A percentile compares a stretch with the other conserved stretches of the same genome.
Conservation (phyloP, 1,139 yeast genomes). For the Magnusiomyces suaveolens region DNA sequence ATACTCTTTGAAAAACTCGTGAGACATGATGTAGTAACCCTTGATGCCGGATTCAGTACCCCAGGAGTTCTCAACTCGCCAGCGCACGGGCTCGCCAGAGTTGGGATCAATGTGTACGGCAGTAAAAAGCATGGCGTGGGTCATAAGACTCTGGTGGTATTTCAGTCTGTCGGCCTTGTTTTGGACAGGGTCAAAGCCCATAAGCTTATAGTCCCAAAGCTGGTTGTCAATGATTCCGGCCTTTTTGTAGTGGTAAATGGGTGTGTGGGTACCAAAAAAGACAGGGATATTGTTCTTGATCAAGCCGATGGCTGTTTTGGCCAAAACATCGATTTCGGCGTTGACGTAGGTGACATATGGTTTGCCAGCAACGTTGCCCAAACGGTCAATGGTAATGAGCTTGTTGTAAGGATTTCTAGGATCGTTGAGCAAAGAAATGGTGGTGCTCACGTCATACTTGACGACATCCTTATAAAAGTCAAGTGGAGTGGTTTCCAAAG, state of each 20-base stretch:
- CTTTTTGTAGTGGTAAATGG: slow-evolving; percentile 48
- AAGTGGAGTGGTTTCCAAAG: slow-evolving; percentile 49
- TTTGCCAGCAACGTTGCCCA: slow-evolving; percentile 63
- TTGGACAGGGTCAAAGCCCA: slow-evolving; percentile 53
- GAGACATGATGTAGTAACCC: slow-evolving; percentile 74
- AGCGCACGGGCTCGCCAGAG: slow-evolving; percentile 53
- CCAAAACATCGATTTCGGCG: slow-evolving; percentile 48
- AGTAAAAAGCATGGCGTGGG: slow-evolving; percentile 74
- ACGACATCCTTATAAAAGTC: slow-evolving; percentile 51
- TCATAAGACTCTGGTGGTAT: slow-evolving; percentile 58
- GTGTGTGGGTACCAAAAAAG: slow-evolving; percentile 80
- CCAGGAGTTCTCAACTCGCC: slow-evolving; percentile 85
- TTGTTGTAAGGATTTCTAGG: slow-evolving; percentile 62
- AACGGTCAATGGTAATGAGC: slow-evolving; percentile 58
- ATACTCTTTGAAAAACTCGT: slow-evolving; percentile 71
- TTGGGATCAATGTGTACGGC: slow-evolving; percentile 56
- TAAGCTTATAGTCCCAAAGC: slow-evolving; percentile 54
- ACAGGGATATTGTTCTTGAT: slow-evolving; percentile 65
- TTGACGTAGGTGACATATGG: slow-evolving; percentile 62
- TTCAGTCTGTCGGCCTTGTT: slow-evolving; percentile 48
- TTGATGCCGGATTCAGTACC: slow-evolving; percentile 62
- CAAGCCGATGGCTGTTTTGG: slow-evolving; percentile 53
- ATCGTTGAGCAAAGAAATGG: slow-evolving; percentile 65
- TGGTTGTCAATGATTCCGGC: slow-evolving; percentile 62
- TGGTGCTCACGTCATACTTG: slow-evolving; percentile 42